phyloP scores from a whole-genome alignment of 441 rosid species.

The Aquilaria agallochum region DNA sequence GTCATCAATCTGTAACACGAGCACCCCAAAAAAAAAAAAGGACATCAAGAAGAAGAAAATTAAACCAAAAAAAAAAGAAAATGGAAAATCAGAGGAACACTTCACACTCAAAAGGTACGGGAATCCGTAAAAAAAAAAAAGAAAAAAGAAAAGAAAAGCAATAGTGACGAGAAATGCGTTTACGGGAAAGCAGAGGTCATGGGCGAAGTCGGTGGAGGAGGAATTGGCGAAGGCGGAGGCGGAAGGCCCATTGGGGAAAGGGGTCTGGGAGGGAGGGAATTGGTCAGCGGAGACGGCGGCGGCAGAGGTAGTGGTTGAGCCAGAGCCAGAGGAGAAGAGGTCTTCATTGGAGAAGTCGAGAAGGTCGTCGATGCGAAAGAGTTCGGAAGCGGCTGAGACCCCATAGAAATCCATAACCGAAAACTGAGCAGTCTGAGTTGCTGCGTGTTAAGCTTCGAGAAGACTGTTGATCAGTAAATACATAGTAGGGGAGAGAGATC shows the following conservation, averaged over 20 bases:
- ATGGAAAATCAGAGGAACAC: not conserved
- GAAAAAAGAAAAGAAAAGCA: not conserved
- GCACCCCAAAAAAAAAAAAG: not conserved
- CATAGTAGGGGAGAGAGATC: constrained; percentile 7
- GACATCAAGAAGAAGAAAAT: not conserved
- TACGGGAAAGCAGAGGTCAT: constrained; percentile 60
- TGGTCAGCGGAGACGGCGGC: constrained; percentile 12
- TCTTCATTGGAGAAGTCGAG: constrained; percentile 57
- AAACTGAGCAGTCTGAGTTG: not conserved
- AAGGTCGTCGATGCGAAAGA: constrained; percentile 48
- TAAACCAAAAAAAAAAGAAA: not conserved
- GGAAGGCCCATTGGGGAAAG: constrained; percentile 6
- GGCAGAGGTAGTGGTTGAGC: constrained; percentile 21
- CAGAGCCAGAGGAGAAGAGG: constrained; percentile 34
- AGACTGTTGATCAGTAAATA: too few species aligned
- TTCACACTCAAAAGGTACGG: too few species aligned
- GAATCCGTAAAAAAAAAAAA: not conserved
- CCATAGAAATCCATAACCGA: constrained; percentile 52
- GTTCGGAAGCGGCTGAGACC: constrained; percentile 29
- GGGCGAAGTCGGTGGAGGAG: constrained; percentile 41
- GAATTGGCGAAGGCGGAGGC: constrained; percentile 19
- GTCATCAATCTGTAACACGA: constrained; percentile 40
- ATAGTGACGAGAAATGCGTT: not conserved
- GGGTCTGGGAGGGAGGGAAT: constrained; percentile 19
- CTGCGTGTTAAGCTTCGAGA: constrained; percentile 1